Base-by-base conservation (phyloP, 139 green algal species). In the Auxenochlorella pyrenoidosa region DNA sequence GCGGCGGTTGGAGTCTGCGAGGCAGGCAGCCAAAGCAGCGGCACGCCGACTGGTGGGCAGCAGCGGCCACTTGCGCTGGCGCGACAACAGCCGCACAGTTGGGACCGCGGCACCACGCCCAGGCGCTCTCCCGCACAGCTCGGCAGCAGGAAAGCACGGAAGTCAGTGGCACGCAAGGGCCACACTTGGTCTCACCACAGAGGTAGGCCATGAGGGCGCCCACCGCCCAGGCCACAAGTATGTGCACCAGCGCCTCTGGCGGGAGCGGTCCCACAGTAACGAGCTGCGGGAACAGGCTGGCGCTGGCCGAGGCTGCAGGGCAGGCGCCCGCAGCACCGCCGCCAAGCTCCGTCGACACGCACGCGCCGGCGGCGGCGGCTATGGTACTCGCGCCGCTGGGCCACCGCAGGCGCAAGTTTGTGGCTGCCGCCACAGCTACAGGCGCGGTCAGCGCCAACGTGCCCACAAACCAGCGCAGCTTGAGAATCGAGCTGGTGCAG, bases 181-280 rank as follows among this genome's bases (percentile, higher is more conserved):
- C 30, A 32, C 19, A 13, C 44, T 30, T 60, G 30, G 28, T 19
- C 59, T 76, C 60, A 85, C 80, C 80, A 24, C 90, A 89, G 32
- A 97, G 83, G 83, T 94, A 97, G 0, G 94, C 87, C 95, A 97
- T 97, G 19, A 97, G 88, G 0, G 86, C 92, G 3, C 95, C 95
- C 22, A 95, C 94, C 0, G 91, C 93, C 94, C 94, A 97, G 0
- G 94, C 94, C 16, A 96, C 90, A 18, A 91, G 43, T 16, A 97
- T 86, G 88, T 97, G 95, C 79, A 96, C 86, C 26, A 91, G 81
- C 0, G 93, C 93, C 51, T 96, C 93, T 5, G 68, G 40, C 0
- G 94, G 91, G 85, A 97, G 88, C 38, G 94, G 41, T 21, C 40
- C 78, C 8, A 40, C 40, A 6, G 63, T 12, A 8, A 77, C 80